Base-by-base conservation (phyloP, 192 early-diverging fungal species). In the Pilaira anomala region DNA sequence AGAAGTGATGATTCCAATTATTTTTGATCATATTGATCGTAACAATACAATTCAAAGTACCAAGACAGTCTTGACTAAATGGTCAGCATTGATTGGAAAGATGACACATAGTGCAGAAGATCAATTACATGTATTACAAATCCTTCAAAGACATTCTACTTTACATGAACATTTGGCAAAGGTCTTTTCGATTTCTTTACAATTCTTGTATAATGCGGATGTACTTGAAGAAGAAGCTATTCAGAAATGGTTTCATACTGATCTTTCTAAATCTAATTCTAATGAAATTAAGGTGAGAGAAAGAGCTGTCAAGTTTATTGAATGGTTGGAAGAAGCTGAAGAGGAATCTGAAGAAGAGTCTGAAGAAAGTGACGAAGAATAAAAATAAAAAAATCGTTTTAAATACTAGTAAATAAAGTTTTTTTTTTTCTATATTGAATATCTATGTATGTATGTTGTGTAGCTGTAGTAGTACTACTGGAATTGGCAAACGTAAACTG, bases 141-240 rank as follows among this genome's bases (percentile, higher is more conserved):
- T 80, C 48, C 48, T 82, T 29, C 79, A 82, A 69, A 76, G 80
- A 56, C 78, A 78, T 69, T 88, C 78, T 75, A 70, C 77, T 28
- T 72, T 73, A 13, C 50, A 77, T 12, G 69, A 73, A 16, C 55
- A 49, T 14, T 72, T 80, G 7, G 60, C 62, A 11, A 86, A 83
- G 55, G 24, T 88, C 30, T 87, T 93, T 73, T 67, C 80, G 11
- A 71, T 79, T 8, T 60, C 89, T 5, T 60, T 95, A 57, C 77
- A 78, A 50, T 53, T 80, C 39, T 66, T 91, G 44, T 96, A 94
- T 72, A 85, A 96, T 53, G 62, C 80, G 19, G 92, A 95, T 70
- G 74, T 98, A 41, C 53, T 92, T 21, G 90, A 91, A 64, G 93
- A 95, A 59, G 87, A 93, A 30, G 78, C 83, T 3, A 80, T 97